Evolutionary conservation across 1,139 yeast genomes (phyloP).

Genomic region (Protomyces pachydermus): DNA sequence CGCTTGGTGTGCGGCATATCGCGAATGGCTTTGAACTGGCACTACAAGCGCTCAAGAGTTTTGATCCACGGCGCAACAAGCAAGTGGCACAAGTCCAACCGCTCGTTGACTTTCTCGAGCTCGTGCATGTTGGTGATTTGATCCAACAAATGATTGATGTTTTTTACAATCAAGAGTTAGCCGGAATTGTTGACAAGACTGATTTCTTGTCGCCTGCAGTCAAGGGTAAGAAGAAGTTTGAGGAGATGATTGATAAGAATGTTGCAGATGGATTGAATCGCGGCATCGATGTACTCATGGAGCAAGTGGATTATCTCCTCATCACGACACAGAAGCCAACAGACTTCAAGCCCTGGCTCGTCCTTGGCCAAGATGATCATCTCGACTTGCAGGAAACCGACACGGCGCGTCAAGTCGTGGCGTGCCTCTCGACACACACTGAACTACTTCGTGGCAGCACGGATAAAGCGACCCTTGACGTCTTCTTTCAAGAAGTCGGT

Average conservation of each 20-base stretch:
- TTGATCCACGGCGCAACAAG: slow-evolving; percentile 54
- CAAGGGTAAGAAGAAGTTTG: slow-evolving; percentile 74
- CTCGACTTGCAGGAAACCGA: slow-evolving; percentile 15
- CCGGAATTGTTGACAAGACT: slow-evolving; percentile 61
- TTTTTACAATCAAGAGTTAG: slow-evolving; percentile 81
- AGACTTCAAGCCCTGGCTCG: slow-evolving; percentile 47
- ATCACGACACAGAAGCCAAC: slow-evolving; percentile 51
- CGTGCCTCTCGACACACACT: slow-evolving; percentile 66
- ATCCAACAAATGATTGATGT: slow-evolving; percentile 90
- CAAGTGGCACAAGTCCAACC: slow-evolving; percentile 57
- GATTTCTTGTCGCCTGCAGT: slow-evolving; percentile 77
- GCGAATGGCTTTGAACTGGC: slow-evolving; percentile 81
- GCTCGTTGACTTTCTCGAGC: slow-evolving; percentile 75
- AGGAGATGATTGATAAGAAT: slow-evolving; percentile 71
- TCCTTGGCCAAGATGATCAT: slow-evolving; percentile 22
- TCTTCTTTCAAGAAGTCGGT: slow-evolving; percentile 90
- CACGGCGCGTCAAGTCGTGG: slow-evolving; percentile 54
- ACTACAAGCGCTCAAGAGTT: slow-evolving; percentile 58
- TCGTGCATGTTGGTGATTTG: slow-evolving; percentile 86
- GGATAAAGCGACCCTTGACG: slow-evolving; percentile 81
- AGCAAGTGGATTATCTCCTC: slow-evolving; percentile 59
- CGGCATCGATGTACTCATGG: slow-evolving; percentile 81
- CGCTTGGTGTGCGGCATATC: slow-evolving; percentile 68
- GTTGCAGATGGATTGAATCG: slow-evolving; percentile 90
- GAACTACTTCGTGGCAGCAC: slow-evolving; percentile 73